phyloP scores from a whole-genome alignment of 768 basidiomycete species.

The Megacollybia marginata region DNA sequence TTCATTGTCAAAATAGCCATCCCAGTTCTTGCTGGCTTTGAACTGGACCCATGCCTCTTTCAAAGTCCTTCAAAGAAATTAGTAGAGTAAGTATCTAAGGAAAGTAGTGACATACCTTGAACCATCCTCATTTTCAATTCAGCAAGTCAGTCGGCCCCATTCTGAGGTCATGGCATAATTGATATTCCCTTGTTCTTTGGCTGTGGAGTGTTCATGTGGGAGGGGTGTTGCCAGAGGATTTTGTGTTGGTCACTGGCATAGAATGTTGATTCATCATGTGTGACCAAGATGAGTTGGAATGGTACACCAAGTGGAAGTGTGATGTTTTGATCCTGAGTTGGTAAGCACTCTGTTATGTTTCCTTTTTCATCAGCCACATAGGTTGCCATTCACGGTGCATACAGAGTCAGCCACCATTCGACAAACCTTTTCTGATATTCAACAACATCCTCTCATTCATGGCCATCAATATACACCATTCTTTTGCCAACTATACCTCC shows the following conservation, averaged over 20 bases:
- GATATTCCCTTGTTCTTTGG: conserved; percentile 32
- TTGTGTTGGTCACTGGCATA: background rate
- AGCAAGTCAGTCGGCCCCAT: conserved; percentile 16
- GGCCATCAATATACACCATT: conserved; percentile 32
- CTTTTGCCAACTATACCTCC: conserved; percentile 16
- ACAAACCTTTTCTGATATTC: no score
- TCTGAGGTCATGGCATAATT: conserved; percentile 29
- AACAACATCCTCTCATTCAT: no score
- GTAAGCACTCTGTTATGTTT: background rate
- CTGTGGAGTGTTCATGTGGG: conserved; percentile 15
- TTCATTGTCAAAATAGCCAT: no score
- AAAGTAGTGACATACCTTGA: conserved; percentile 7
- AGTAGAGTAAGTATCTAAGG: conserved; percentile 18
- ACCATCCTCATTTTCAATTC: no score
- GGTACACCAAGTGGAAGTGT: background rate
- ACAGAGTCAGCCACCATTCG: conserved; percentile 14
- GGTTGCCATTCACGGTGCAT: conserved; percentile 15
- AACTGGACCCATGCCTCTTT: conserved; percentile 11
- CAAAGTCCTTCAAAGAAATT: conserved; percentile 22
- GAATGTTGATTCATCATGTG: conserved; percentile 16
- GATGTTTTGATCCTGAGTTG: conserved; percentile 14
- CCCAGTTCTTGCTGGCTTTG: conserved; percentile 18
- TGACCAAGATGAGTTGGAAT: conserved; percentile 5
- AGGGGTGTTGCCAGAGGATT: background rate
- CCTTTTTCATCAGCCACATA: conserved; percentile 20